These are phyloP conservation scores for Zymoseptoria brevis DNA, from an alignment of 2,329 filamentous ascomycete genomes.

Conservation along the genomic window DNA sequence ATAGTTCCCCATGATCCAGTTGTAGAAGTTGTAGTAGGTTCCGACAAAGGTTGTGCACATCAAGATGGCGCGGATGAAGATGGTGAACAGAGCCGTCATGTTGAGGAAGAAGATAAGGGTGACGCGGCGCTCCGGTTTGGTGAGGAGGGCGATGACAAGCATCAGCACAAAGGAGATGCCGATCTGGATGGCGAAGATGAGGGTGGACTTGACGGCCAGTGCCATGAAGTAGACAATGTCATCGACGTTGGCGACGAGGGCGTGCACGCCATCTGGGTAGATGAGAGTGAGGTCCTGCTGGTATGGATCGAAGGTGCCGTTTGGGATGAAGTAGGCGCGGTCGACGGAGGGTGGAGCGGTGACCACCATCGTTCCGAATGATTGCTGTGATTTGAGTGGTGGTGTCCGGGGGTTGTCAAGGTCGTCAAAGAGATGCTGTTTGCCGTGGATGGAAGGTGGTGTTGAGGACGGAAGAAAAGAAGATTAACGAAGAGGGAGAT, in stretches of 20 bases:
- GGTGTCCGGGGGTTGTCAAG: background rate
- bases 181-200: slow-evolving; percentile 64
- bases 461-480: slow-evolving; percentile 4
- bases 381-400: slow-evolving; percentile 7
- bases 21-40: slow-evolving; percentile 47
- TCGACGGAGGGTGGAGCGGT: background rate
- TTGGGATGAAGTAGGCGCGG: slow-evolving; percentile 2
- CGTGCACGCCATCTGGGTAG: slow-evolving; percentile 35
- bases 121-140: slow-evolving; percentile 55
- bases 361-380: slow-evolving; percentile 3
- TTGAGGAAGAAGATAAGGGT: slow-evolving; percentile 62
- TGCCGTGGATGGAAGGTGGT: slow-evolving; percentile 8
- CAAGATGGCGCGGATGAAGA: slow-evolving; percentile 52
- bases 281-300: slow-evolving; percentile 45
- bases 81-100: slow-evolving; percentile 50
- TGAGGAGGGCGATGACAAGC: slow-evolving; percentile 58
- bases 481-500: slow-evolving; percentile 1
- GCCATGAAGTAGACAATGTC: slow-evolving; percentile 40
- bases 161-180: slow-evolving; percentile 61
- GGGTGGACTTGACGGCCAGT: slow-evolving; percentile 40
- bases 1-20: slow-evolving; percentile 24
- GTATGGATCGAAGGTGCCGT: slow-evolving; percentile 42
- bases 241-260: slow-evolving; percentile 35
- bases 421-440: slow-evolving; percentile 4
- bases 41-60: slow-evolving; percentile 54